phyloP scores from a whole-genome alignment of 176 grass and related monocot genomes.

The Aegilops tauschii region DNA sequence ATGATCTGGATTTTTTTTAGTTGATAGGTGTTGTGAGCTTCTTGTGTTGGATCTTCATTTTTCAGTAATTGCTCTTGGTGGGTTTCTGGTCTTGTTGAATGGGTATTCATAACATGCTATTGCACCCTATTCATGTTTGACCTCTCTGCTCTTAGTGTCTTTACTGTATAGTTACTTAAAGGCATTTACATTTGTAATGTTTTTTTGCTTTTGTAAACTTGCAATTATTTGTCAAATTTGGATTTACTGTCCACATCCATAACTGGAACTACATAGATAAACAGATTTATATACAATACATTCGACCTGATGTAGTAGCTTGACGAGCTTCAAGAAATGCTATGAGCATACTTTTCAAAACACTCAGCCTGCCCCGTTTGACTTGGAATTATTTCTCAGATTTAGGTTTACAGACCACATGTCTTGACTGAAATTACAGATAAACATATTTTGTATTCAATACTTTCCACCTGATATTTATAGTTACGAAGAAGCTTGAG shows the following conservation, averaged over 20 bases:
- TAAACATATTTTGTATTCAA: too few species aligned
- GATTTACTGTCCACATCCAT: not conserved
- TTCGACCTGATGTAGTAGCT: not conserved
- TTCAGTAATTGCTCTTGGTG: not conserved
- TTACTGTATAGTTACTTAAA: slow-evolving; percentile 5
- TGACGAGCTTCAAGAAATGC: not conserved
- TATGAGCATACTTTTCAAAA: not conserved
- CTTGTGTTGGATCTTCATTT: not conserved
- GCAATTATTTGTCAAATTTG: not conserved
- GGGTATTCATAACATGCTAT: not conserved
- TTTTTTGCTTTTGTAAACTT: not conserved
- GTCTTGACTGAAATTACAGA: too few species aligned
- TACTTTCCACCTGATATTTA: too few species aligned
- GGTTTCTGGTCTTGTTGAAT: not conserved
- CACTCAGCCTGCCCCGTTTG: too few species aligned
- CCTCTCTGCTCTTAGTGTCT: not conserved
- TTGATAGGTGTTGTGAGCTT: not conserved
- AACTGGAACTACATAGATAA: not conserved
- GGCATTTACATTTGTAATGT: not conserved
- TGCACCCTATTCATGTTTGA: not conserved
- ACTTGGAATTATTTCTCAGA: too few species aligned
- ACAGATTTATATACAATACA: not conserved
- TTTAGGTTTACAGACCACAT: too few species aligned
- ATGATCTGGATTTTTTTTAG: not conserved
- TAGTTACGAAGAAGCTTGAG: too few species aligned